A percentile compares a stretch with the other conserved stretches of the same genome.
phyloP scores from a whole-genome alignment of 208 protist species.

The Leishmania amazonensis region DNA sequence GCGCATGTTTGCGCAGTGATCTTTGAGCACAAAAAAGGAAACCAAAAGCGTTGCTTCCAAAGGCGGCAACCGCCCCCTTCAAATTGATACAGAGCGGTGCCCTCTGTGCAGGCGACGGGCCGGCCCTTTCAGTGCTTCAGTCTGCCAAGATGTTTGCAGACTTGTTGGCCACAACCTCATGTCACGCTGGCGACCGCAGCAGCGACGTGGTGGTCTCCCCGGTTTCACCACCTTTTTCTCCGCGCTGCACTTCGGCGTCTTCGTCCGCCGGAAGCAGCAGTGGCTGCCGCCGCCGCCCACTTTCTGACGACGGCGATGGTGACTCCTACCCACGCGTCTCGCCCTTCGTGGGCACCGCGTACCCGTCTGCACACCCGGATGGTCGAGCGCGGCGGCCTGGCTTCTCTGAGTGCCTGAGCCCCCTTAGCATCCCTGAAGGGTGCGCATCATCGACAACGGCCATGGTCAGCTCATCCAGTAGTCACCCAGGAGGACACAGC shows the following conservation, averaged over 20 bases:
- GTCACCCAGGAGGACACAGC: not conserved
- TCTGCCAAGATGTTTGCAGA: slow-evolving; percentile 17
- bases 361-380: slow-evolving; percentile 18
- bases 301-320: not conserved
- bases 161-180: slow-evolving; percentile 15
- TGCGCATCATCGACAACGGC: not conserved
- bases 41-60: not conserved
- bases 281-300: not conserved
- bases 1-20: not conserved
- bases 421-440: slow-evolving; percentile 10
- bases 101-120: not conserved
- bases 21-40: not conserved
- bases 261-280: not conserved
- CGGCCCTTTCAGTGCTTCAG: not conserved
- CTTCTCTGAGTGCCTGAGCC: slow-evolving; percentile 23
- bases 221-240: not conserved
- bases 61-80: not conserved
- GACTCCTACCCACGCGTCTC: not conserved
- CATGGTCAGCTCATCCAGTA: not conserved
- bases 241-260: not conserved
- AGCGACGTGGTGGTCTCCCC: slow-evolving; percentile 2
- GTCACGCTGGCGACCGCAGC: not conserved
- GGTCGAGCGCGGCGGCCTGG: not conserved
- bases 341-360: not conserved
- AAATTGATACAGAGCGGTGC: not conserved